Evolutionary conservation across 108 stramenopile genomes (phyloP), one percentile per base, ranked within the genome.

Genomic region (Aurantiochytrium sp.): DNA sequence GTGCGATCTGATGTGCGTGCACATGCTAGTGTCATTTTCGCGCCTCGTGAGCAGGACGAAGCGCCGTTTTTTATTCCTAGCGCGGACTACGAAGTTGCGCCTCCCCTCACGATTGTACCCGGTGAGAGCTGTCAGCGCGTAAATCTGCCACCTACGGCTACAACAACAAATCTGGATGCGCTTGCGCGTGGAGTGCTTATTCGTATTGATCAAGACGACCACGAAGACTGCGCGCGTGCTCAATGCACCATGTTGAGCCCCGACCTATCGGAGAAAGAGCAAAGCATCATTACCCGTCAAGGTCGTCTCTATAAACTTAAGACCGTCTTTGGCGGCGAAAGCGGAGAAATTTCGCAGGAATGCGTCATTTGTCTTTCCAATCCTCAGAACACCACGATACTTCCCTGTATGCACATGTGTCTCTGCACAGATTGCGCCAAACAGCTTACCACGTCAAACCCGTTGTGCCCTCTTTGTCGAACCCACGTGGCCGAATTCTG

Each of bases 401-500:
- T 83, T 25, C 76, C 76, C 51, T 83, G 76, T 45, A 83, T 83
- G 76, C 76, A 83, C 23, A 47, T 53, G n/a, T 83, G 76, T 53
- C 76, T 83, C 18, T 83, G 76, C 28, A 53, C 76, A 35, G 76
- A 83, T 16, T 83, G 76, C 28, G 76, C 76, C 10, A 53, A 83
- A 35, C 76, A 53, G 76, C 76, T 83, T 18, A 53, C 76, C 51
- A 53, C 12, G 45, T 2, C 76, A 12, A 83, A 83, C 76, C 49
- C 76, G 4, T 45, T 25, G 19, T 83, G 76, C 51, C 76, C 76
- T 12, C 49, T 83, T 12, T 83, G 76, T 53, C 76, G 76, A 12
- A 83, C 76, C 28, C 45, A 23, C 49, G 51, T 83, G 19, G 45
- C 76, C 6, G 76, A 83, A 23, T 53, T 83, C 51, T 83, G 76